Conservation (phyloP, 805 yeast species). For the Sporopachydermia lactativora region DNA sequence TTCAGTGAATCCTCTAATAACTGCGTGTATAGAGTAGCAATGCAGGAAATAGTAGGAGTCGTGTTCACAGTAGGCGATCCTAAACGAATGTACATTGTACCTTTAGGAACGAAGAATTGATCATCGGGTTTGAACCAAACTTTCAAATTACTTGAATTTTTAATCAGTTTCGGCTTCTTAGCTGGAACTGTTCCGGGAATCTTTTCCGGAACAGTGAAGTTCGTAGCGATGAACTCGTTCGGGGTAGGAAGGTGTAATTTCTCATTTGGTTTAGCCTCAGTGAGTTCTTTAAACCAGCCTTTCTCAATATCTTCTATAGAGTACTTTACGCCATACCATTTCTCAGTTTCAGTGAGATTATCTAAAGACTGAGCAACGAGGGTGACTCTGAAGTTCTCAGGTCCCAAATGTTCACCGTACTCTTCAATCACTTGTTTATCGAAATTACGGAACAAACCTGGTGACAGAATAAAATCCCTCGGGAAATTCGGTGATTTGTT, state of each 20-base stretch:
- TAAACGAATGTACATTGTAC: slow-evolving; percentile 48
- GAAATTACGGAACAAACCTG: slow-evolving; percentile 41
- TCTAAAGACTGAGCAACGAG: slow-evolving; percentile 40
- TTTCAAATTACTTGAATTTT: slow-evolving; percentile 34
- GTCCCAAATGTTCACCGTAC: slow-evolving; percentile 34
- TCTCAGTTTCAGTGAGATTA: slow-evolving; percentile 36
- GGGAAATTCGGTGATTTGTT: slow-evolving; percentile 39
- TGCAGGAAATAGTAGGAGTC: slow-evolving; percentile 43
- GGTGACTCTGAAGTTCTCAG: slow-evolving; percentile 45
- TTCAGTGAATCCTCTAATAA: slow-evolving; percentile 62
- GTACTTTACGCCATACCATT: slow-evolving; percentile 89
- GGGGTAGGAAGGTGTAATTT: slow-evolving; percentile 47
- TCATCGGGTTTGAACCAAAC: slow-evolving; percentile 90
- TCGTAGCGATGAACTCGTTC: slow-evolving; percentile 74
- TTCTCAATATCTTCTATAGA: slow-evolving; percentile 29
- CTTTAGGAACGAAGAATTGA: slow-evolving; percentile 79
- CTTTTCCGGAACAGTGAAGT: slow-evolving; percentile 46
- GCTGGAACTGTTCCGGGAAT: slow-evolving; percentile 23
- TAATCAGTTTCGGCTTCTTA: slow-evolving; percentile 48
- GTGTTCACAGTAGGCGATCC: slow-evolving; percentile 36
- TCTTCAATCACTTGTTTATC: slow-evolving; percentile 38
- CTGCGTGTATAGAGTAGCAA: slow-evolving; percentile 51
- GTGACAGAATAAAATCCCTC: slow-evolving; percentile 44
- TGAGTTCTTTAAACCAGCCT: slow-evolving; percentile 21
- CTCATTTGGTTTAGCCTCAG: slow-evolving; percentile 12